Evolutionary conservation across 305 asterid genomes (phyloP), one percentile per base, ranked within the genome.

Genomic region (Salvia sclarea): DNA sequence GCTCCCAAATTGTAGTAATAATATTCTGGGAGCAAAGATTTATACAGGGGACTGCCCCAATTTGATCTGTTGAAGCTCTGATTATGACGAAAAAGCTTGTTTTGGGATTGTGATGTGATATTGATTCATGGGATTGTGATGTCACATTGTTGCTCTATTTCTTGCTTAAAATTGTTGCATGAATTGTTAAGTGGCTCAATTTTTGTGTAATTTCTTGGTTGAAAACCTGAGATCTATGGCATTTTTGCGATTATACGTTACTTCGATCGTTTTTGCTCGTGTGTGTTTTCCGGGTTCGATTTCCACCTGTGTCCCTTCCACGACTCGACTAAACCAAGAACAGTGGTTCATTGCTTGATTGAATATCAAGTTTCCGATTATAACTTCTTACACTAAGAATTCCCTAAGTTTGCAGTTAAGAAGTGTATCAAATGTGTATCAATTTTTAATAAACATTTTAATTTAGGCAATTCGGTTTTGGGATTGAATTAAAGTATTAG

Each of bases 1-100:
- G 56, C 69, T 70, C 66, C 65, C 55, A 28, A 57, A 64, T 54
- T 70, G 78, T 80, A 61, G 56, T 37, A 58, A 72, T 64, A 45
- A 69, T 49, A 64, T 62, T 16, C 4, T 20, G 69, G 72, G 80
- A 61, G 73, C 73, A 18, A 55, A 54, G 78, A 64, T 65, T 50
- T 33, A 66, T 30, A 30, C 8, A 21, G 55, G 22, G 71, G 24
- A 16, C 33, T 41, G 38, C 8, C 30, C 67, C 14, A 6, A 24
- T 47, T 65, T 18, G 1, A 49, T 63, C 52, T 65, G 25, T 66
- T 16, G 20, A 12, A 47, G 24, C 20, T 60, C 38, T 55, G 37
- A 56, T 47, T 20, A 63, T 41, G 68, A 48, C 54, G 70, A 68
- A 62, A 52, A 44, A 48, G 22, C 30, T 40, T 10, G 49, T 10